These are phyloP conservation scores for Serendipita sp. DNA, from an alignment of 768 basidiomycete genomes.

Conservation along the genomic window DNA sequence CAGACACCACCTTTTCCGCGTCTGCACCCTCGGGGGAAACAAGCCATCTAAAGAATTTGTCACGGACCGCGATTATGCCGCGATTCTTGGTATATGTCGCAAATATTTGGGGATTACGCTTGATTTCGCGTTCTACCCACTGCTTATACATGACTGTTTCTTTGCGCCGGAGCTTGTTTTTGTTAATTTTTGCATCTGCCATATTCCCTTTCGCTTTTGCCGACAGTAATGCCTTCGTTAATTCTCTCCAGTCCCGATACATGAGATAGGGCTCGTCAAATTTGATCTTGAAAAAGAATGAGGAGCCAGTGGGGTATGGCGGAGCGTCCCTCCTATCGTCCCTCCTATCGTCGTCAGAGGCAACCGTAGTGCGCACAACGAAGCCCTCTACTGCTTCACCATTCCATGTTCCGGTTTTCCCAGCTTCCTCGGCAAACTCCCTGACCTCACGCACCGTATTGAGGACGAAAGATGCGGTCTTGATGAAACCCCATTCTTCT, in stretches of 20 bases:
- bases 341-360: background rate
- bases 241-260: conserved; percentile 94
- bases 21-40: conserved; percentile 31
- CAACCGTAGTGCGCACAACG: conserved; percentile 56
- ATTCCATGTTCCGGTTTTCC: conserved; percentile 56
- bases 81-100: conserved; percentile 46
- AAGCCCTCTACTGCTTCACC: conserved; percentile 85
- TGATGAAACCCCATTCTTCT: conserved; percentile 79
- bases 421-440: conserved; percentile 52
- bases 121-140: conserved; percentile 73
- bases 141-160: conserved; percentile 67
- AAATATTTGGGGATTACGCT: conserved; percentile 41
- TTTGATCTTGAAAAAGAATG: conserved; percentile 99
- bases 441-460: conserved; percentile 50
- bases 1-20: conserved; percentile 16
- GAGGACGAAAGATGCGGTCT: conserved; percentile 43
- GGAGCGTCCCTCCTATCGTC: conserved; percentile 10
- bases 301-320: conserved; percentile 63
- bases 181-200: conserved; percentile 29
- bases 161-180: conserved; percentile 50
- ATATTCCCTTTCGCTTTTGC: conserved; percentile 20
- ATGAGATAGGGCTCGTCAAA: conserved; percentile 98
- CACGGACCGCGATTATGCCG: conserved; percentile 73
- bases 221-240: conserved; percentile 61
- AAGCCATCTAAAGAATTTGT: conserved; percentile 60